These are phyloP conservation scores for Hymenoscyphus repandus DNA, from an alignment of 2,329 filamentous ascomycete genomes.

Conservation along the genomic window DNA sequence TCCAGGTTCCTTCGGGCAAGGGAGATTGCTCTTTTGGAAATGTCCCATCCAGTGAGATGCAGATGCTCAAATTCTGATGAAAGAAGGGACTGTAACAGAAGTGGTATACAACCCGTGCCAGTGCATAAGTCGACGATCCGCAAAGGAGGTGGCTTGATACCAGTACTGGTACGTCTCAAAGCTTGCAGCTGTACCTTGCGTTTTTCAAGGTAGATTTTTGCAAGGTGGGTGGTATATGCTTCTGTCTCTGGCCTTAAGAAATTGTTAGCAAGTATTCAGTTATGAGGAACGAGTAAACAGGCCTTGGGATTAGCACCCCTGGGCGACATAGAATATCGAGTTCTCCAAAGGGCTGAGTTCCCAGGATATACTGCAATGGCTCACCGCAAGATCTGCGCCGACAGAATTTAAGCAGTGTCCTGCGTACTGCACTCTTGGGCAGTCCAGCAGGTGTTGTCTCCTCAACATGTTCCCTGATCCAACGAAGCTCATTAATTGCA, in stretches of 20 bases:
- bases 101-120: constrained; percentile 83
- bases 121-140: constrained; percentile 81
- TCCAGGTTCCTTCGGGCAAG: constrained; percentile 61
- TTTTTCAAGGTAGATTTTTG: constrained; percentile 19
- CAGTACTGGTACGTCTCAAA: too few species aligned
- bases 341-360: constrained; percentile 80
- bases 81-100: constrained; percentile 65
- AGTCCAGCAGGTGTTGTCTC: neutral
- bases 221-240: constrained; percentile 56
- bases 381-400: constrained; percentile 52
- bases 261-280: constrained; percentile 4
- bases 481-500: constrained; percentile 65
- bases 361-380: constrained; percentile 86
- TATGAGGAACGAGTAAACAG: constrained; percentile 15
- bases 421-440: constrained; percentile 19
- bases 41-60: constrained; percentile 67
- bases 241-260: constrained; percentile 59
- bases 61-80: constrained; percentile 35
- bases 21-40: constrained; percentile 58
- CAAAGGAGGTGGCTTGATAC: constrained; percentile 33
- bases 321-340: constrained; percentile 71
- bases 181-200: neutral
- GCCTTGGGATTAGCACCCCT: constrained; percentile 83
- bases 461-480: constrained; percentile 60
- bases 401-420: constrained; percentile 39